These are phyloP conservation scores for Cadophora sp. DNA, from an alignment of 2,329 filamentous ascomycete genomes.

Conservation along the genomic window DNA sequence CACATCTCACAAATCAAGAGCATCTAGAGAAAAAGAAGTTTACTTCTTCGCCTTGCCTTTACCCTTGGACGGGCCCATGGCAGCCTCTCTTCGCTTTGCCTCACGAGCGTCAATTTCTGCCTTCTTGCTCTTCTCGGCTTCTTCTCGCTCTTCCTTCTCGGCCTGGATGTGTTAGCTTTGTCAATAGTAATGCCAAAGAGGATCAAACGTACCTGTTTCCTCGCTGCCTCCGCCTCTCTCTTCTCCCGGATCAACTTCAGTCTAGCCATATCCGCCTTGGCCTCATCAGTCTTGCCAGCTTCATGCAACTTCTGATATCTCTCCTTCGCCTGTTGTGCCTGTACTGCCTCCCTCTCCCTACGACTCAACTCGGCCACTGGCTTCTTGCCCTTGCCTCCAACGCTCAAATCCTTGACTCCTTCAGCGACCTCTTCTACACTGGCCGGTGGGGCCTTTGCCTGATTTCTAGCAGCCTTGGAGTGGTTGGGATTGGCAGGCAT, in stretches of 20 bases:
- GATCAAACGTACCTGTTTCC: slow-evolving; percentile 72
- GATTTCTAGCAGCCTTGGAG: slow-evolving; percentile 73
- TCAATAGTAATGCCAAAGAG: neutral
- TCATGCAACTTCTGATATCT: slow-evolving; percentile 90
- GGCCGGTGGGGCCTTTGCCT: slow-evolving; percentile 52
- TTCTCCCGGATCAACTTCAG: slow-evolving; percentile 84
- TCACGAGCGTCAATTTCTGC: slow-evolving; percentile 54
- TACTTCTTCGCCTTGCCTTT: slow-evolving; percentile 35
- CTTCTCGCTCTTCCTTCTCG: slow-evolving; percentile 48
- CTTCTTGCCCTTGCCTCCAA: slow-evolving; percentile 51
- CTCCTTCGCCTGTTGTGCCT: slow-evolving; percentile 89
- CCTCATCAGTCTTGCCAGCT: slow-evolving; percentile 96
- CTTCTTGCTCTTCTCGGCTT: slow-evolving; percentile 50
- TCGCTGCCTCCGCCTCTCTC: slow-evolving; percentile 80
- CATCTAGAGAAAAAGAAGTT: slow-evolving; percentile 7
- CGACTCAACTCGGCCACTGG: slow-evolving; percentile 63
- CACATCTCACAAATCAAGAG: neutral
- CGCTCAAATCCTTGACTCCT: slow-evolving; percentile 61
- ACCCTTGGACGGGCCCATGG: slow-evolving; percentile 41
- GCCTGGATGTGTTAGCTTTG: slow-evolving; percentile 43
- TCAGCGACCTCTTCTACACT: slow-evolving; percentile 59
- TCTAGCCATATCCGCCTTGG: slow-evolving; percentile 85
- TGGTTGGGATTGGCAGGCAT: slow-evolving; percentile 95
- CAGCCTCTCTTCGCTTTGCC: slow-evolving; percentile 50
- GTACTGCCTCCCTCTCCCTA: slow-evolving; percentile 77